Conservation (phyloP, 352 stramenopile species). For the Phytophthora melonis region DNA sequence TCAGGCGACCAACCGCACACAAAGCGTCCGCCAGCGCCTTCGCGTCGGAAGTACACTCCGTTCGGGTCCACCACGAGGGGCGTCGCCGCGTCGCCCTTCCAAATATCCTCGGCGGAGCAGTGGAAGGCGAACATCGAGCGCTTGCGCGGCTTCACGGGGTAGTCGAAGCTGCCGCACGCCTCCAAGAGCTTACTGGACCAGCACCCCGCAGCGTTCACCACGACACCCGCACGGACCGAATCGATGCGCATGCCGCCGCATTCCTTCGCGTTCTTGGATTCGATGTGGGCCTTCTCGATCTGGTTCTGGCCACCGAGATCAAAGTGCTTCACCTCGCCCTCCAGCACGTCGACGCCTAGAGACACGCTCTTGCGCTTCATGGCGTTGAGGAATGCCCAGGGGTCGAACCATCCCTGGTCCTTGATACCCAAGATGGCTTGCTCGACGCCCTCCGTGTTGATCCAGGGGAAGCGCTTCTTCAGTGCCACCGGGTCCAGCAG, state of each 20-base stretch:
- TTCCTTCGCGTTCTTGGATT: conserved; percentile 35
- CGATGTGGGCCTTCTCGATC: conserved; percentile 72
- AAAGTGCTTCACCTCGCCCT: conserved; percentile 77
- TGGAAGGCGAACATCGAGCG: conserved; percentile 84
- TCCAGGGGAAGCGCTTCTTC: conserved; percentile 77
- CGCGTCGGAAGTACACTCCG: conserved; percentile 85
- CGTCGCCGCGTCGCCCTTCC: conserved; percentile 69
- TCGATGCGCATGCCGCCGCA: conserved; percentile 31
- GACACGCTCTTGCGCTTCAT: conserved; percentile 79
- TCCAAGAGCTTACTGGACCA: conserved; percentile 79
- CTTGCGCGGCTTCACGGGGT: conserved; percentile 81
- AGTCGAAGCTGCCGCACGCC: conserved; percentile 74
- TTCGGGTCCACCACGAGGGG: conserved; percentile 80
- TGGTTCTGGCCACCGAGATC: conserved; percentile 60
- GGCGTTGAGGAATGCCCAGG: conserved; percentile 79
- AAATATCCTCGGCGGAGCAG: conserved; percentile 77
- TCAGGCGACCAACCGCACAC: conserved; percentile 76
- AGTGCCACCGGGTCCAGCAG: conserved; percentile 65
- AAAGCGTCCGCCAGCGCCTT: conserved; percentile 76
- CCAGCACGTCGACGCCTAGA: conserved; percentile 78
- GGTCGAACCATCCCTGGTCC: conserved; percentile 88
- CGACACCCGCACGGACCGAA: conserved; percentile 57
- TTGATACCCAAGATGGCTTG: conserved; percentile 71
- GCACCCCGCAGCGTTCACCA: conserved; percentile 81
- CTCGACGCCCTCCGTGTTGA: conserved; percentile 70